These are phyloP conservation scores for Plectosphaerella cucumerina DNA, from an alignment of 2,329 filamentous ascomycete species.

Conservation along the genomic window DNA sequence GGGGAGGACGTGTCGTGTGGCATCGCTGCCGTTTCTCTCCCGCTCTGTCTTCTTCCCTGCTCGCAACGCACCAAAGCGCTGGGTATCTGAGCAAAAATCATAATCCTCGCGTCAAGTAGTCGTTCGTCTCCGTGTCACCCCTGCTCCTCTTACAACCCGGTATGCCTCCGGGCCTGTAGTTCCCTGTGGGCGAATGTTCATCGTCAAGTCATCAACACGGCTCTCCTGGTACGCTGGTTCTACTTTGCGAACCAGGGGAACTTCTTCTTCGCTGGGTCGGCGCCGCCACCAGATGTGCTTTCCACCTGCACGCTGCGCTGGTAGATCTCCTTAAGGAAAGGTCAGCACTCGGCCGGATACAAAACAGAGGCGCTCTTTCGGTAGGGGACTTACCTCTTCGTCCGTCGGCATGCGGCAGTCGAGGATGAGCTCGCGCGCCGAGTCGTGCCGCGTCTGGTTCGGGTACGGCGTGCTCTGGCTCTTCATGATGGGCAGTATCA, in stretches of 20 bases:
- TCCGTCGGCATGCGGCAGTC: slow-evolving; percentile 79
- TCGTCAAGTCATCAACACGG: background rate
- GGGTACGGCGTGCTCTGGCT: slow-evolving; percentile 84
- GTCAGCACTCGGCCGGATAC: slow-evolving; percentile 16
- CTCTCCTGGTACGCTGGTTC: slow-evolving; percentile 5
- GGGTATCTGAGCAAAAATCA: background rate
- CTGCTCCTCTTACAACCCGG: too few species aligned
- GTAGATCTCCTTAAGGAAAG: slow-evolving; percentile 52
- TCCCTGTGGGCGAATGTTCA: background rate
- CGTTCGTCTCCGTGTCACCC: too few species aligned
- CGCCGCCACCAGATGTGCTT: slow-evolving; percentile 37
- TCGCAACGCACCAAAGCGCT: background rate
- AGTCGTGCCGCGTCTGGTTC: slow-evolving; percentile 64
- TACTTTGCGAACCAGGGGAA: slow-evolving; percentile 62
- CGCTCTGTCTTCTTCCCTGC: background rate
- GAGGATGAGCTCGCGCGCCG: slow-evolving; percentile 69
- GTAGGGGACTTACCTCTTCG: slow-evolving; percentile 67
- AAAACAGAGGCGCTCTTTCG: background rate
- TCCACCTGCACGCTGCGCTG: slow-evolving; percentile 58
- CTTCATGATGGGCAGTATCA: slow-evolving; percentile 84
- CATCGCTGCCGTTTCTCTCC: too few species aligned
- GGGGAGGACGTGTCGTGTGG: too few species aligned
- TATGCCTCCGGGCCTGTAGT: too few species aligned
- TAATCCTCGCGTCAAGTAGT: too few species aligned
- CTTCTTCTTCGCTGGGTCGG: slow-evolving; percentile 57